phyloP scores from a whole-genome alignment of 108 stramenopile genomes.

The Nitzschia putrida region DNA sequence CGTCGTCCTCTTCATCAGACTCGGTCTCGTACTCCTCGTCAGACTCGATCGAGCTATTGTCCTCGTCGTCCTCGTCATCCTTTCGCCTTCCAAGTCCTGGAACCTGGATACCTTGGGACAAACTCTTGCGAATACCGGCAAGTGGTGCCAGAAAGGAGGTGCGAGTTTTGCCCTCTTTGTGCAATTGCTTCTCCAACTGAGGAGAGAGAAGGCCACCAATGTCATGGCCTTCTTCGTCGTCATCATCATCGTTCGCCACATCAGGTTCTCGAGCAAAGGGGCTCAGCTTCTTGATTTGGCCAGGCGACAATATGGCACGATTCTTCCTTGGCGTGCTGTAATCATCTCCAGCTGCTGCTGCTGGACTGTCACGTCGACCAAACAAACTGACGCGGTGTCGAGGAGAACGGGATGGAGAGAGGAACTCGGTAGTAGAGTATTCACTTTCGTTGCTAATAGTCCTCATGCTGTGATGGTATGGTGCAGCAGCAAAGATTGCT shows the following conservation, averaged over 20 bases:
- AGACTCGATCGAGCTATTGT: background rate
- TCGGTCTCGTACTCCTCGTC: slow-evolving; percentile 1
- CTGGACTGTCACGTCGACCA: background rate
- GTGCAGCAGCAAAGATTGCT: no score
- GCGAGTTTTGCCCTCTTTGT: background rate
- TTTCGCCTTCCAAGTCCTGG: background rate
- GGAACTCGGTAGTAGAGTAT: background rate
- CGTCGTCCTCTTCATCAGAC: slow-evolving; percentile 2
- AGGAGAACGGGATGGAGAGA: background rate
- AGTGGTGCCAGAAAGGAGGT: slow-evolving; percentile 7
- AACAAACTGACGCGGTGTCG: background rate
- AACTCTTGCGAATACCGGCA: background rate
- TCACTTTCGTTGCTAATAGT: background rate
- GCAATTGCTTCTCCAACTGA: background rate
- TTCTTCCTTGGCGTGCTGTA: background rate
- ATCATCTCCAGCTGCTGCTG: background rate
- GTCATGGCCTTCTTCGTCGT: background rate
- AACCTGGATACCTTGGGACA: background rate
- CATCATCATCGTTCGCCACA: background rate
- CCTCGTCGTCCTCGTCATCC: background rate
- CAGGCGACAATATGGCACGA: background rate
- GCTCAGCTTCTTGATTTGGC: background rate
- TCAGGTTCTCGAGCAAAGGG: background rate
- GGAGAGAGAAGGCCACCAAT: slow-evolving; percentile 7
- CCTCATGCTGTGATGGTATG: no score